Evolutionary conservation across 2,329 filamentous ascomycete genomes (phyloP), one percentile per base, ranked within the genome.

Genomic region (Erysiphe pulchra): DNA sequence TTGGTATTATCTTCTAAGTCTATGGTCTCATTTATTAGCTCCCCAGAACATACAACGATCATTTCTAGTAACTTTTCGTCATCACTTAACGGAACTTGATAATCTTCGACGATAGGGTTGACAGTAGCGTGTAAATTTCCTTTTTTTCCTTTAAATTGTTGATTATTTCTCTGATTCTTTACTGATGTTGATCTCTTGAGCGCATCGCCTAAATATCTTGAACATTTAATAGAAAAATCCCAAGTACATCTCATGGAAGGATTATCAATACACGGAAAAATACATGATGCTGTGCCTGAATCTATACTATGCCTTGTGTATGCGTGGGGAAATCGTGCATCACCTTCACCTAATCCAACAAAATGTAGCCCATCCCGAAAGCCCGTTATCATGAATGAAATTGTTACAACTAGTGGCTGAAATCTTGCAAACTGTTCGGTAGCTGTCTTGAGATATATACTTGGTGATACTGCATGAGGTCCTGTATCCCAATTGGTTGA

Each of bases 231-330:
- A 1, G 81, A 82, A 44, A 98, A 70, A 47, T 85, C 83, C 82
- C 90, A 98, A 11, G 77, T 76, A 56, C 79, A 87, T 47, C 84
- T 73, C 47, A 81, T 77, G 32, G 76, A 75, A 20, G 80, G 73
- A 57, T 92, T 81, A 58, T 98, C 90, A 45, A 95, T 70, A 59
- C 90, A 95, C 0, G 90, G 90, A 55, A 98, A 98, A 24, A 95
- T 74, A 53, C 79, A 86, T 42, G 77, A 87, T 1, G 84, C 77
- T 16, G 75, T 77, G 30, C 86, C 85, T 0, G 84, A 75, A 49
- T 81, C 77, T 38, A 79, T 65, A 2, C 78, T 80, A 56, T 87
- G 85, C 37, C 77, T 78, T 0, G 87, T 92, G 60, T 92, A 98
- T 43, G 82, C 77, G 63, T 98, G 87, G 0, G 90, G 85, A 59